Conservation (phyloP, 1,284 basidiomycete species). For the Flammula alnicola region DNA sequence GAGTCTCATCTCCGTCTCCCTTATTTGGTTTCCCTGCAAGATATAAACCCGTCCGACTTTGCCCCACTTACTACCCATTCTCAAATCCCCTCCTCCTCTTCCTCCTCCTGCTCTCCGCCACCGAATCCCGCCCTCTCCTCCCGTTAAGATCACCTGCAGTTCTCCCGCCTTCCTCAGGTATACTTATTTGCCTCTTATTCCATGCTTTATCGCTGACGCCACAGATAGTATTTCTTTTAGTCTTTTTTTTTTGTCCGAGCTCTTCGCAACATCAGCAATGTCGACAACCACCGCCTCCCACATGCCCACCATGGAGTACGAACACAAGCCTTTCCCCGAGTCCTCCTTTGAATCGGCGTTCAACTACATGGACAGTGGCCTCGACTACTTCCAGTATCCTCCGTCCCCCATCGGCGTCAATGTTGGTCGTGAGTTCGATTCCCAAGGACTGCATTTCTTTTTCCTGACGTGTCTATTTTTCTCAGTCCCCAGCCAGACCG, state of each 20-base stretch:
- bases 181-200: conserved; percentile 5
- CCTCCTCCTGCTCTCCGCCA: conserved; percentile 32
- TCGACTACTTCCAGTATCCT: conserved; percentile 54
- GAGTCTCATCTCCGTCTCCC: too few species aligned
- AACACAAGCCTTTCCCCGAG: conserved; percentile 48
- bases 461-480: conserved; percentile 5
- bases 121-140: conserved; percentile 27
- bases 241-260: conserved; percentile 26
- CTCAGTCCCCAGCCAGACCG: conserved; percentile 45
- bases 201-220: conserved; percentile 9
- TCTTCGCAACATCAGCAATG: conserved; percentile 33
- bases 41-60: conserved; percentile 33
- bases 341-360: conserved; percentile 59
- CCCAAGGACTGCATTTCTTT: conserved; percentile 16
- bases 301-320: conserved; percentile 49
- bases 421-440: conserved; percentile 45
- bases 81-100: conserved; percentile 38
- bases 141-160: conserved; percentile 37
- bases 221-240: conserved; percentile 11
- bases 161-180: conserved; percentile 27
- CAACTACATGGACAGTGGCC: conserved; percentile 59
- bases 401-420: conserved; percentile 45
- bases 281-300: conserved; percentile 31
- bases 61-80: conserved; percentile 32
- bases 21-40: too few species aligned